These are phyloP conservation scores for Apiotrichum mycotoxinovorans DNA, from an alignment of 1,284 basidiomycete genomes.

Conservation along the genomic window DNA sequence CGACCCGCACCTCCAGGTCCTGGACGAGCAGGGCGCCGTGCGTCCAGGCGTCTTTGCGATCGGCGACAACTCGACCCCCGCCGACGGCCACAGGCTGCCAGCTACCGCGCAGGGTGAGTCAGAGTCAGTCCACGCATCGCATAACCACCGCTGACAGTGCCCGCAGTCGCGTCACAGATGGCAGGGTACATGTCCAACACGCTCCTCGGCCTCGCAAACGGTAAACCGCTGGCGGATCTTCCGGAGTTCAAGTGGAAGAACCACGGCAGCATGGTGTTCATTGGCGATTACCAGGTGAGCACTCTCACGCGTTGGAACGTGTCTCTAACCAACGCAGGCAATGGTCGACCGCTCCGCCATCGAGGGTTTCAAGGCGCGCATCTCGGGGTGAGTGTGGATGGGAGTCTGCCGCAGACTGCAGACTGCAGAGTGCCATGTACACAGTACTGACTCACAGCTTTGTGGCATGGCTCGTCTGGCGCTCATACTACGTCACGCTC, in stretches of 20 bases:
- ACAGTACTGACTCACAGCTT: conserved; percentile 8
- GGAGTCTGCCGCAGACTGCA: not conserved
- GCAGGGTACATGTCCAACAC: conserved; percentile 68
- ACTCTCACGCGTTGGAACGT: too few species aligned
- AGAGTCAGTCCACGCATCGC: not conserved
- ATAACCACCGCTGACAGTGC: not conserved
- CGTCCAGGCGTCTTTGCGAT: conserved; percentile 76
- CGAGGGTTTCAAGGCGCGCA: conserved; percentile 60
- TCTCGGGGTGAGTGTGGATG: conserved; percentile 54
- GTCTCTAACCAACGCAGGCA: too few species aligned
- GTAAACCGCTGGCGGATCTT: conserved; percentile 45
- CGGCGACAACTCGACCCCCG: conserved; percentile 69
- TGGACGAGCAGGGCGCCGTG: conserved; percentile 57
- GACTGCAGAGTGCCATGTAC: not conserved
- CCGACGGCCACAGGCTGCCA: conserved; percentile 62
- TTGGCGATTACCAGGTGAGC: conserved; percentile 64
- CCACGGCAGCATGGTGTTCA: conserved; percentile 71
- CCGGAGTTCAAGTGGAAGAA: conserved; percentile 65
- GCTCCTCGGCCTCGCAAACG: conserved; percentile 61
- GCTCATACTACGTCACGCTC: conserved; percentile 56
- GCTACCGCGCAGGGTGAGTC: conserved; percentile 65
- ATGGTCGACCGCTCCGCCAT: conserved; percentile 67
- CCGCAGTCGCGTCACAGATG: conserved; percentile 72
- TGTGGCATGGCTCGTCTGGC: conserved; percentile 50
- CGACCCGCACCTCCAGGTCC: conserved; percentile 60